Conservation (phyloP, 768 basidiomycete species). For the Lactifluus subvellereus region DNA sequence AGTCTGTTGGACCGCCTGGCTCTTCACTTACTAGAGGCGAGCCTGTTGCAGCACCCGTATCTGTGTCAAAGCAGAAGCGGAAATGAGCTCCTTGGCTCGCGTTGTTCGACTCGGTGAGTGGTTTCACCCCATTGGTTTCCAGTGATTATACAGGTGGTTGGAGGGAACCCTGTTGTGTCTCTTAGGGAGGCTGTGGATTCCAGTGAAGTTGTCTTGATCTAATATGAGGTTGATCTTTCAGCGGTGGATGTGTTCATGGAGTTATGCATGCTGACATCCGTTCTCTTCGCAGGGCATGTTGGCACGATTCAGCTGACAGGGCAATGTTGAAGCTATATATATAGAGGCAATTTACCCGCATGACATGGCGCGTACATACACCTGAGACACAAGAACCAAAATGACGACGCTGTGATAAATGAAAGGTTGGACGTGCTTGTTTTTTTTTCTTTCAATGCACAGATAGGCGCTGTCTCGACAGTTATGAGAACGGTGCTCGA, state of each 20-base stretch:
- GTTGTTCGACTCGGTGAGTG: conserved; percentile 12
- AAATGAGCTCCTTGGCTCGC: neutral
- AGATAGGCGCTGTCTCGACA: no score
- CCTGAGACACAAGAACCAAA: neutral
- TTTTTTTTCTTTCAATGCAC: no score
- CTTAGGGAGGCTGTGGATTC: conserved; percentile 39
- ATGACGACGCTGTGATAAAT: neutral
- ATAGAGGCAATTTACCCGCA: neutral
- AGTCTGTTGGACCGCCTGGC: neutral
- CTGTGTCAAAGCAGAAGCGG: conserved; percentile 7
- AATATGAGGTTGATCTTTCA: conserved; percentile 59
- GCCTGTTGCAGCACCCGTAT: neutral
- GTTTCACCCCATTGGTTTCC: conserved; percentile 26
- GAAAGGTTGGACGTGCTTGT: neutral
- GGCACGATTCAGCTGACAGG: neutral
- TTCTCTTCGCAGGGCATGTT: neutral
- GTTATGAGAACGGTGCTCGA: neutral
- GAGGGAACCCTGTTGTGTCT: conserved; percentile 51
- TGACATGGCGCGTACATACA: neutral
- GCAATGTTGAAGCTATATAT: neutral
- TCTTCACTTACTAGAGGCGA: neutral
- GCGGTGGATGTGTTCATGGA: neutral
- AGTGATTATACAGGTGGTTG: conserved; percentile 74
- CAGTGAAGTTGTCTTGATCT: conserved; percentile 80
- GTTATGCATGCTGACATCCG: neutral